Conservation (phyloP, 2,329 filamentous ascomycete species). For the Westerdykella ornata region DNA sequence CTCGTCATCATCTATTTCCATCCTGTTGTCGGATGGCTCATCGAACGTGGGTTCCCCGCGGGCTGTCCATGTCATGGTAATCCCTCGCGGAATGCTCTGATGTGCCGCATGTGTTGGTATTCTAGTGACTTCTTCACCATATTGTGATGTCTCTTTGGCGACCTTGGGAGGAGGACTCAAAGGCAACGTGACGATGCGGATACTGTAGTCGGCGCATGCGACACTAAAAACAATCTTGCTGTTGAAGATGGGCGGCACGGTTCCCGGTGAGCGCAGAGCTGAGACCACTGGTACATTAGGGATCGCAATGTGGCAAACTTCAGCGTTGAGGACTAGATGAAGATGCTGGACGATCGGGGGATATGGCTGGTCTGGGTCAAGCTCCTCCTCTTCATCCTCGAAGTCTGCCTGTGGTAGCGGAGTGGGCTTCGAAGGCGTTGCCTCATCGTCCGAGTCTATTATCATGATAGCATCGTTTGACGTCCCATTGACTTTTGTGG, state of each 20-base stretch:
- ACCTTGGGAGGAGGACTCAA: constrained; percentile 46
- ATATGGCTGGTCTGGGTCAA: constrained; percentile 52
- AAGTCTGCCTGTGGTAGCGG: constrained; percentile 37
- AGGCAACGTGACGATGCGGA: constrained; percentile 50
- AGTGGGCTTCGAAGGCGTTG: constrained; percentile 15
- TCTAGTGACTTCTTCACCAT: constrained; percentile 44
- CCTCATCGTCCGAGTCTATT: constrained; percentile 52
- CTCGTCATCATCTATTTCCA: constrained; percentile 30
- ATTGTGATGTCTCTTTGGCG: constrained; percentile 27
- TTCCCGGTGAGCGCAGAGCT: constrained; percentile 26
- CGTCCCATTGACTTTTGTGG: constrained; percentile 38
- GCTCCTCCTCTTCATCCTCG: constrained; percentile 51
- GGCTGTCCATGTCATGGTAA: constrained; percentile 50
- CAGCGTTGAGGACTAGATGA: constrained; percentile 49
- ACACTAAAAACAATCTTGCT: constrained; percentile 49
- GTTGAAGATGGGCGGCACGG: constrained; percentile 44
- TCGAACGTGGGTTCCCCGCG: constrained; percentile 13
- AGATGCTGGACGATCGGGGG: constrained; percentile 49
- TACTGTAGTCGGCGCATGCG: constrained; percentile 52
- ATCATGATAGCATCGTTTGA: constrained; percentile 47
- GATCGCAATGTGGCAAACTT: constrained; percentile 49
- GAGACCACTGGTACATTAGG: constrained; percentile 35
- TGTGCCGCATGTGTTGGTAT: constrained; percentile 44
- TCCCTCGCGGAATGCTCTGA: constrained; percentile 46
- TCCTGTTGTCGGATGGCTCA: constrained; percentile 27